Conservation (phyloP, 2,329 filamentous ascomycete genomes). For the Microdochium nivale region DNA sequence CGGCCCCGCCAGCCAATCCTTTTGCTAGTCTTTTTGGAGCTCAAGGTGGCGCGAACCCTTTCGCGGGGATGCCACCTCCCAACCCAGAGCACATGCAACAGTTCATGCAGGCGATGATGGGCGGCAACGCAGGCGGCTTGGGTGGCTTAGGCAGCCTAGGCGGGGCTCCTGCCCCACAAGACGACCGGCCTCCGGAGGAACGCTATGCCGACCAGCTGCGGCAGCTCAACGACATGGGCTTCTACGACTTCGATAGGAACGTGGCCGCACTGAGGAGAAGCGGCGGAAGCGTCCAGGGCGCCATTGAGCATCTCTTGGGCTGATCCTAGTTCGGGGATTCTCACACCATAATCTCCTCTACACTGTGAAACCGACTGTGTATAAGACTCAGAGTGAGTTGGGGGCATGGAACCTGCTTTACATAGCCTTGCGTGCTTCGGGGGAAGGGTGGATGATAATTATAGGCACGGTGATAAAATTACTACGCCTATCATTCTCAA, state of each 20-base stretch:
- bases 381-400: background rate
- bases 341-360: no score
- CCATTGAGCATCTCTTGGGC: slow-evolving; percentile 64
- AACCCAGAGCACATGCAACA: slow-evolving; percentile 48
- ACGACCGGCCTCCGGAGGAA: slow-evolving; percentile 89
- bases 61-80: slow-evolving; percentile 32
- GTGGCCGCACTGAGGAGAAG: slow-evolving; percentile 79
- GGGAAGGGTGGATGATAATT: background rate
- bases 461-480: no score
- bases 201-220: slow-evolving; percentile 82
- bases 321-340: background rate
- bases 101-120: slow-evolving; percentile 41
- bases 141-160: no score
- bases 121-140: slow-evolving; percentile 25
- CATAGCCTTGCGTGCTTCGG: background rate
- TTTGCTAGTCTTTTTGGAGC: slow-evolving; percentile 57
- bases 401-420: background rate
- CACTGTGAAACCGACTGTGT: background rate
- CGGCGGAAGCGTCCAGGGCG: slow-evolving; percentile 90
- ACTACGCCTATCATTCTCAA: no score
- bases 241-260: slow-evolving; percentile 93
- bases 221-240: slow-evolving; percentile 96
- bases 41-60: slow-evolving; percentile 23
- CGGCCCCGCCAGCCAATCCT: slow-evolving; percentile 46
- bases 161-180: slow-evolving; percentile 49